These are phyloP conservation scores for Annulohypoxylon stygium DNA, from an alignment of 495 filamentous ascomycete genomes.

Conservation along the genomic window DNA sequence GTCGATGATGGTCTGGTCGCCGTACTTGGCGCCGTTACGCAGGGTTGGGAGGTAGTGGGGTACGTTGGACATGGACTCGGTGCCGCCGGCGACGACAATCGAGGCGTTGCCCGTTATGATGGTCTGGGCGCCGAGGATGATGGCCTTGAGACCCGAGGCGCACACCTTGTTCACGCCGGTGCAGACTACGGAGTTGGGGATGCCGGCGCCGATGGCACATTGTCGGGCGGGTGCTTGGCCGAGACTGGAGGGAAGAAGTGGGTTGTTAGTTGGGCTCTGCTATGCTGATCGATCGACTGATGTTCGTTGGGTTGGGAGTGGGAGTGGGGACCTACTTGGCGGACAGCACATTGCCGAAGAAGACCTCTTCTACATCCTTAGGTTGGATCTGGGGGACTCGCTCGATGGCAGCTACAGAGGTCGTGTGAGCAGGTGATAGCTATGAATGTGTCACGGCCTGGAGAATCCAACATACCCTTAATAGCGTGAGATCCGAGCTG, in stretches of 20 bases:
- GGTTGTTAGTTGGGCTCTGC: conserved; percentile 27
- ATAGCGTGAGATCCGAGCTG: conserved; percentile 93
- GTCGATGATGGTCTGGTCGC: conserved; percentile 86
- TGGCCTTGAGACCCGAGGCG: conserved; percentile 91
- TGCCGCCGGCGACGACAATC: conserved; percentile 89
- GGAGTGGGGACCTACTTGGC: conserved; percentile 80
- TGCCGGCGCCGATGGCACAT: conserved; percentile 88
- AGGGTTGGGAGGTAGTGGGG: conserved; percentile 94
- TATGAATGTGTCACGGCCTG: no score
- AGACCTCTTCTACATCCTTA: conserved; percentile 91
- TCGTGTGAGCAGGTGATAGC: conserved; percentile 27
- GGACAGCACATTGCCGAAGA: conserved; percentile 97
- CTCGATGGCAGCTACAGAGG: conserved; percentile 78
- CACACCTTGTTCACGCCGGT: conserved; percentile 99
- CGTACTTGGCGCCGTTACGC: conserved; percentile 89
- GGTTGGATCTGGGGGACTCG: conserved; percentile 87
- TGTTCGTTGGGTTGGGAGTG: conserved; percentile 2
- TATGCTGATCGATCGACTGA: conserved; percentile 8
- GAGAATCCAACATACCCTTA: conserved; percentile 71
- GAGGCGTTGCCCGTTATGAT: conserved; percentile 95
- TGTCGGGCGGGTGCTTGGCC: conserved; percentile 97
- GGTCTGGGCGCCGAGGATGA: conserved; percentile 94
- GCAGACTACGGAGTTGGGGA: conserved; percentile 80
- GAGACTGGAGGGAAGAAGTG: conserved; percentile 68
- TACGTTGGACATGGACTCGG: conserved; percentile 97